These are phyloP conservation scores for Suillus clintonianus DNA, from an alignment of 768 basidiomycete genomes.

Conservation along the genomic window DNA sequence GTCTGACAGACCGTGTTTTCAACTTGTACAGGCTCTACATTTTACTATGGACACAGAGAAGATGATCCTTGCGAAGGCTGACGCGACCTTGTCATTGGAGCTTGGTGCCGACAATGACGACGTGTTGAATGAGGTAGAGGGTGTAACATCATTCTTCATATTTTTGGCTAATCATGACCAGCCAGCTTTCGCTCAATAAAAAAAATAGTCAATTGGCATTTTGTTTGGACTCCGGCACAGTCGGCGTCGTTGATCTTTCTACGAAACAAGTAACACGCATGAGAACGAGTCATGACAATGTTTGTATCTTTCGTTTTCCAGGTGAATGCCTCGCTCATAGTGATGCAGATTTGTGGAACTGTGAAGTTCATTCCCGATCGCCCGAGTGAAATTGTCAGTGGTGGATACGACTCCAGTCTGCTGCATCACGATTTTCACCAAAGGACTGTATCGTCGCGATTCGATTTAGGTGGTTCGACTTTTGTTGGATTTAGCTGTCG, in stretches of 20 bases:
- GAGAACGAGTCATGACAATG: slow-evolving; percentile 64
- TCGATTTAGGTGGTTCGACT: slow-evolving; percentile 52
- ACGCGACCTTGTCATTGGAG: slow-evolving; percentile 48
- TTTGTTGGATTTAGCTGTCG: background rate
- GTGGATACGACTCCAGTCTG: slow-evolving; percentile 71
- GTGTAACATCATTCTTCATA: slow-evolving; percentile 3
- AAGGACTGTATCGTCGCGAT: slow-evolving; percentile 56
- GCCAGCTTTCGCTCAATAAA: slow-evolving; percentile 63
- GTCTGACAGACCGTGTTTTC: background rate
- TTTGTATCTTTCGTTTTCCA: slow-evolving; percentile 26
- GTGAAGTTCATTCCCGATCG: slow-evolving; percentile 73
- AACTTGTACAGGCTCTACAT: slow-evolving; percentile 28
- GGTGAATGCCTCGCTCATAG: slow-evolving; percentile 7
- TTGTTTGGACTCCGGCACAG: slow-evolving; percentile 66
- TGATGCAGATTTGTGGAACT: slow-evolving; percentile 64
- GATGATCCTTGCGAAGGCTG: slow-evolving; percentile 53
- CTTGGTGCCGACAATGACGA: slow-evolving; percentile 57
- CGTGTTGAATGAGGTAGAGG: slow-evolving; percentile 64
- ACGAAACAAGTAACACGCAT: slow-evolving; percentile 52
- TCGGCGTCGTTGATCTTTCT: slow-evolving; percentile 65
- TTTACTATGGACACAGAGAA: slow-evolving; percentile 49
- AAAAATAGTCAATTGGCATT: slow-evolving; percentile 61
- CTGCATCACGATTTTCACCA: slow-evolving; percentile 68
- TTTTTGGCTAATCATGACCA: slow-evolving; percentile 36
- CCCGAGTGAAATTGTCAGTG: slow-evolving; percentile 72